phyloP scores from a whole-genome alignment of 1,284 basidiomycete genomes.

The Mycena sp. region DNA sequence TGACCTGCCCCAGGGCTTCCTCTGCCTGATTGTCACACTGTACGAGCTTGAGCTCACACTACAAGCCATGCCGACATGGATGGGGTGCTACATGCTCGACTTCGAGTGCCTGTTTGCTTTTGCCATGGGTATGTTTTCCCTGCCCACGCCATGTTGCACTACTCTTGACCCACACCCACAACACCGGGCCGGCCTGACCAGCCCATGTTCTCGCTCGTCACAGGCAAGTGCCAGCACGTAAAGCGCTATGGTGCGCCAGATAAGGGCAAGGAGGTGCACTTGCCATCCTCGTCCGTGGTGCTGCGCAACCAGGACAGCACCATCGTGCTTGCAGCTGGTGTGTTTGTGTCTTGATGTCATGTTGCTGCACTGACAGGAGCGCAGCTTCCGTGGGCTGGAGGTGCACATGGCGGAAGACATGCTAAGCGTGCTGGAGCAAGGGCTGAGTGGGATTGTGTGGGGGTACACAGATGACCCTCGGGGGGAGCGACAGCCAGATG shows the following conservation, averaged over 20 bases:
- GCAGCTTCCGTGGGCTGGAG: constrained; percentile 89
- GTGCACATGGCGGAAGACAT: constrained; percentile 81
- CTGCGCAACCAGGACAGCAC: constrained; percentile 72
- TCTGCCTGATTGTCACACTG: constrained; percentile 92
- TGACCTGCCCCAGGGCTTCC: constrained; percentile 76
- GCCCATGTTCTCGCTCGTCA: constrained; percentile 88
- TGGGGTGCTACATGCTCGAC: constrained; percentile 84
- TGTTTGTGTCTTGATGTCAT: no score
- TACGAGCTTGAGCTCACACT: constrained; percentile 92
- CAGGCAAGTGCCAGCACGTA: constrained; percentile 86
- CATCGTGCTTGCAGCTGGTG: constrained; percentile 76
- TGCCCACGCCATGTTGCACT: background rate
- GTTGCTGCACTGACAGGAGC: constrained; percentile 55
- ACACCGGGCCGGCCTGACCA: constrained; percentile 53
- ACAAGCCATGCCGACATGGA: constrained; percentile 75
- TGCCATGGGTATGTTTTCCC: no score
- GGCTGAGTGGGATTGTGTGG: constrained; percentile 88
- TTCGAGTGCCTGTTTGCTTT: constrained; percentile 76
- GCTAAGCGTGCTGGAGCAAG: constrained; percentile 88
- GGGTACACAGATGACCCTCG: constrained; percentile 62
- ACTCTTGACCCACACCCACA: background rate
- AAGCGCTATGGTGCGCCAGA: constrained; percentile 68
- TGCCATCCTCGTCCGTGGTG: constrained; percentile 3
- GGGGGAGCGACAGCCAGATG: no score
- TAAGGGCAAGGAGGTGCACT: background rate